These are phyloP conservation scores for Geotrichum klebahnii DNA, from an alignment of 1,139 yeast genomes.

Conservation along the genomic window DNA sequence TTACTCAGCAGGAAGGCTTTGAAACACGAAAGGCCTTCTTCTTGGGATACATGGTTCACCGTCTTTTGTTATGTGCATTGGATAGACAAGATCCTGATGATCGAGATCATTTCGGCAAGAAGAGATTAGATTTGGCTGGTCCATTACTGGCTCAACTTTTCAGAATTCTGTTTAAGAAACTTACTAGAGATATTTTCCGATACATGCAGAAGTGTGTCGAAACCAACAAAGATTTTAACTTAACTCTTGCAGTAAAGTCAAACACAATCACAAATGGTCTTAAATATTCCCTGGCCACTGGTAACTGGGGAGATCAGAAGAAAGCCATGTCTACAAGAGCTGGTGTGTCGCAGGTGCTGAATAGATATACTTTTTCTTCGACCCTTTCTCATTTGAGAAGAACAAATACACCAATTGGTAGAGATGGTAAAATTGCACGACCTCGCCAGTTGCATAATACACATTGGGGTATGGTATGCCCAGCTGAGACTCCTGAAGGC, in stretches of 20 bases:
- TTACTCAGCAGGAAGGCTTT: conserved; percentile 94
- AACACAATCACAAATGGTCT: conserved; percentile 96
- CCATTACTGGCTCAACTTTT: conserved; percentile 92
- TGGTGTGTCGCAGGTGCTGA: conserved; percentile 97
- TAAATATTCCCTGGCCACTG: conserved; percentile 95
- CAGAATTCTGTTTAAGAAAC: conserved; percentile 88
- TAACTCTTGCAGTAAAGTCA: conserved; percentile 93
- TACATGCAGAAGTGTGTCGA: conserved; percentile 99
- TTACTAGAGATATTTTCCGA: conserved; percentile 90
- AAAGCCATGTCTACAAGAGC: conserved; percentile 98
- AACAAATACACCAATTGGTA: conserved; percentile 97
- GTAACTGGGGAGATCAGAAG: conserved; percentile 99
- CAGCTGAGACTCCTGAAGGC: conserved; percentile 99
- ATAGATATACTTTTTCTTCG: conserved; percentile 95
- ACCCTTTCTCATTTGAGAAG: conserved; percentile 96
- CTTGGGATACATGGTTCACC: conserved; percentile 95
- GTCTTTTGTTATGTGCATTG: conserved; percentile 87
- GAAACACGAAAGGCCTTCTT: conserved; percentile 96
- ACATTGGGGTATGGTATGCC: conserved; percentile 99
- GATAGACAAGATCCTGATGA: conserved; percentile 98
- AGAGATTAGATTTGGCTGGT: conserved; percentile 96
- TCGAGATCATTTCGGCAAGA: conserved; percentile 98
- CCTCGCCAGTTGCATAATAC: conserved; percentile 98
- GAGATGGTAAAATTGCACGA: conserved; percentile 96
- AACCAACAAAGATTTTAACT: conserved; percentile 91